These are phyloP conservation scores for Plasmodiophora brassicae DNA, from an alignment of 208 protist species.

Conservation along the genomic window DNA sequence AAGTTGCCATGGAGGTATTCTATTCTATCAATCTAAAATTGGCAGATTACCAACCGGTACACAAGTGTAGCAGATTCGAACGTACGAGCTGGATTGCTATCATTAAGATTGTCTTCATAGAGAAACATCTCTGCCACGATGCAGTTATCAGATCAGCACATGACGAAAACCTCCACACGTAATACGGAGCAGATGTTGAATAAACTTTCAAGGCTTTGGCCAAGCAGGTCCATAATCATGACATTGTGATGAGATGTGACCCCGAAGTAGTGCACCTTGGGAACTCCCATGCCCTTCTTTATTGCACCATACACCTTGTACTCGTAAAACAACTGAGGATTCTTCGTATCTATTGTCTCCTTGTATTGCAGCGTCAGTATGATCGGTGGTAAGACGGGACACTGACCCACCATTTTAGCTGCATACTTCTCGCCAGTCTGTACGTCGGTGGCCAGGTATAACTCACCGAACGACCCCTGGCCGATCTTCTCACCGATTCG, in stretches of 20 bases:
- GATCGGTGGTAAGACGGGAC: neutral
- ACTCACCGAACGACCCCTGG: slow-evolving; percentile 38
- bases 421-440: slow-evolving; percentile 32
- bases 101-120: slow-evolving; percentile 92
- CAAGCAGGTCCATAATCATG: slow-evolving; percentile 97
- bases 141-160: neutral
- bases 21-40: slow-evolving; percentile 66
- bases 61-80: neutral
- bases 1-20: slow-evolving; percentile 92
- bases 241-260: slow-evolving; percentile 92
- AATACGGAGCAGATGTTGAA: slow-evolving; percentile 78
- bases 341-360: slow-evolving; percentile 60
- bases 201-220: slow-evolving; percentile 93
- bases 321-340: slow-evolving; percentile 95
- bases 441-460: slow-evolving; percentile 18
- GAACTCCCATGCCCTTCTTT: slow-evolving; percentile 80
- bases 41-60: too few relatives aligned
- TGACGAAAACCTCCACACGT: neutral
- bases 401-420: slow-evolving; percentile 18
- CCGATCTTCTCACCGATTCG: slow-evolving; percentile 41
- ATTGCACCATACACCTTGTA: slow-evolving; percentile 83
- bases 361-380: neutral
- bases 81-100: slow-evolving; percentile 91
- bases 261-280: slow-evolving; percentile 85
- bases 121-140: neutral